Percentiles rank a stretch among this genome's conserved stretches.
phyloP scores from a whole-genome alignment of 2,329 filamentous ascomycete species.

The Penicillium sp. region DNA sequence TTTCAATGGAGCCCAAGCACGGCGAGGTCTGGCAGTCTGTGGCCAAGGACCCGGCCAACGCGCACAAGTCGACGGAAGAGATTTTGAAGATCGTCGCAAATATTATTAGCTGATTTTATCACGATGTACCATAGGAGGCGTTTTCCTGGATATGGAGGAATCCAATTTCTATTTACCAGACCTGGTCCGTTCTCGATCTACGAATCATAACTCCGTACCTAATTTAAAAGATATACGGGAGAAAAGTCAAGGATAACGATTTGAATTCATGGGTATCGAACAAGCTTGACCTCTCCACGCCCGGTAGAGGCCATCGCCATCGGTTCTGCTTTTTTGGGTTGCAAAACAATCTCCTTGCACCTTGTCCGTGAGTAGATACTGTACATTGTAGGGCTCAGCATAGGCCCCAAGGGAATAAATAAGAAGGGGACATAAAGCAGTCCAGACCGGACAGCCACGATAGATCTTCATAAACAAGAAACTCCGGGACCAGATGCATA shows the following conservation, averaged over 20 bases:
- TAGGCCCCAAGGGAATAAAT: constrained; percentile 8
- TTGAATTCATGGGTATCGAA: constrained; percentile 31
- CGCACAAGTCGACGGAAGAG: constrained; percentile 69
- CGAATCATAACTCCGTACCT: neutral
- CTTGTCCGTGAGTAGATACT: constrained; percentile 15
- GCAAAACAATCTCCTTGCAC: constrained; percentile 3
- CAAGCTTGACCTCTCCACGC: constrained; percentile 18
- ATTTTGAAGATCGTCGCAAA: constrained; percentile 73
- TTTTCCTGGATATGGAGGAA: constrained; percentile 1
- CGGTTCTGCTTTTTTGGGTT: constrained; percentile 12
- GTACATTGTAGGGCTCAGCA: constrained; percentile 16
- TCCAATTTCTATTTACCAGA: neutral
- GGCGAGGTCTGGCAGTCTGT: constrained; percentile 88
- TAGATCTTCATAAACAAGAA: constrained; percentile 19
- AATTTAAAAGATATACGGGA: neutral
- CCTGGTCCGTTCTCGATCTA: neutral
- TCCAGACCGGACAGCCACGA: constrained; percentile 12
- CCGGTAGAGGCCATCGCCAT: constrained; percentile 11
- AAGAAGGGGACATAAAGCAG: constrained; percentile 10
- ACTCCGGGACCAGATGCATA: constrained; percentile 30
- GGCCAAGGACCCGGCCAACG: constrained; percentile 80
- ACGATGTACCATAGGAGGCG: constrained; percentile 11
- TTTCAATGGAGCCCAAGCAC: constrained; percentile 79
- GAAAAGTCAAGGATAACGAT: constrained; percentile 6
- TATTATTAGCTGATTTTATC: constrained; percentile 18